phyloP scores from a whole-genome alignment of 2,329 filamentous ascomycete genomes.

The Alternaria viburni region DNA sequence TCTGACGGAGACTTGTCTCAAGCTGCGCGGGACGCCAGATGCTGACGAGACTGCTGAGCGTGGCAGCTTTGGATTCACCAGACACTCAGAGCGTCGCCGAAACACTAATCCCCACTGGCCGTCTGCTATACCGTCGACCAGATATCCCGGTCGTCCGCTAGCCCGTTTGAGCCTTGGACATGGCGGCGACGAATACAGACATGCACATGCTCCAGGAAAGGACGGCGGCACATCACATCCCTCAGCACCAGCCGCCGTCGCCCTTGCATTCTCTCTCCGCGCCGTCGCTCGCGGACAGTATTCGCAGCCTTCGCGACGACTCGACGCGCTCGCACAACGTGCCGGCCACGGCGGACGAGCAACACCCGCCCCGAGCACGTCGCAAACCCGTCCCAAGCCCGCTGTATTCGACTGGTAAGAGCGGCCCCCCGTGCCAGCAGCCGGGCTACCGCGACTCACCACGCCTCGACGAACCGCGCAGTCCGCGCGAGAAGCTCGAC shows the following conservation, averaged over 20 bases:
- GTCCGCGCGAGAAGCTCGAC: constrained; percentile 48
- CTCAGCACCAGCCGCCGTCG: constrained; percentile 15
- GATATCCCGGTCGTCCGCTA: constrained; percentile 32
- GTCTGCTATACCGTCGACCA: constrained; percentile 11
- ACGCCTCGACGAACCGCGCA: constrained; percentile 46
- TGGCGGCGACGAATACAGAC: constrained; percentile 33
- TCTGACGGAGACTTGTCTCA: constrained; percentile 20
- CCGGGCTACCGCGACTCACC: constrained; percentile 39
- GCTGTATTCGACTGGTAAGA: constrained; percentile 25
- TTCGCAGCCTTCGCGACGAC: constrained; percentile 39
- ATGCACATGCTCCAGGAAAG: constrained; percentile 42
- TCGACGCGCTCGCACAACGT: constrained; percentile 29
- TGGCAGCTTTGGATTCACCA: constrained; percentile 14
- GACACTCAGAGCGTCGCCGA: constrained; percentile 8
- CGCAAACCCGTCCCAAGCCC: constrained; percentile 39
- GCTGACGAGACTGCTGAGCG: constrained; percentile 25
- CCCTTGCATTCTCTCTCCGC: constrained; percentile 13
- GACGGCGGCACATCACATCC: constrained; percentile 10
- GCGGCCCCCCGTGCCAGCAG: constrained; percentile 16
- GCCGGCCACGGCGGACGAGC: constrained; percentile 25
- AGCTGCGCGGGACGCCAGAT: constrained; percentile 13
- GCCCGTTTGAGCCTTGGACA: constrained; percentile 36
- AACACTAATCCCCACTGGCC: constrained; percentile 18
- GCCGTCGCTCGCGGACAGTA: constrained; percentile 40
- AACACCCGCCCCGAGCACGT: constrained; percentile 14